Conservation (phyloP, 202 grass and related monocot species). For the Thinopyrum obtusiflorum region DNA sequence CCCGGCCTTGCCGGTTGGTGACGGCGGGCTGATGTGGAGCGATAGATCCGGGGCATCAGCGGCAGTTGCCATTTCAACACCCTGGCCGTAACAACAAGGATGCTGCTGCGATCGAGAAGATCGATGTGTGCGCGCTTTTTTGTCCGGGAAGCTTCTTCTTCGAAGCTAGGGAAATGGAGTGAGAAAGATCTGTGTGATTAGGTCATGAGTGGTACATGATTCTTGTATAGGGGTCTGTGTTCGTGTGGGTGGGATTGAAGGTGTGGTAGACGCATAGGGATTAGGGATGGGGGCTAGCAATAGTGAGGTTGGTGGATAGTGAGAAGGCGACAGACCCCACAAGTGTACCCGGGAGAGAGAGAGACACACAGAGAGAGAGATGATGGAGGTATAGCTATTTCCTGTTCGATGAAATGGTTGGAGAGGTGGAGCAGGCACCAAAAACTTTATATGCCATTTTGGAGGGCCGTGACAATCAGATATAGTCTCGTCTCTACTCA, state of each 20-base stretch:
- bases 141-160: slow-evolving; percentile 21
- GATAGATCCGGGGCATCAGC: slow-evolving; percentile 55
- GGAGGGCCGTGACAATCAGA: slow-evolving; percentile 13
- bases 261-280: slow-evolving; percentile 32
- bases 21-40: slow-evolving; percentile 73
- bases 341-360: background rate
- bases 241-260: slow-evolving; percentile 20
- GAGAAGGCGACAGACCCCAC: background rate
- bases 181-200: slow-evolving; percentile 59
- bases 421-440: slow-evolving; percentile 52
- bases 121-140: background rate
- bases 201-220: slow-evolving; percentile 89
- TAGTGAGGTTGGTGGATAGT: slow-evolving; percentile 31
- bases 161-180: slow-evolving; percentile 14
- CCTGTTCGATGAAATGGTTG: slow-evolving; percentile 34
- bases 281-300: slow-evolving; percentile 27
- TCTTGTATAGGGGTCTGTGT: slow-evolving; percentile 36
- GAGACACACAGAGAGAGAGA: background rate
- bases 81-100: background rate
- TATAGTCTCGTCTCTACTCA: background rate
- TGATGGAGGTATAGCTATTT: background rate
- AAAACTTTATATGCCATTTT: background rate
- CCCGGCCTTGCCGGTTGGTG: background rate
- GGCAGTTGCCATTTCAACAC: slow-evolving; percentile 33
- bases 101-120: background rate